Evolutionary conservation across 192 early-diverging fungal species (phyloP), one percentile per base, ranked within the genome.

Genomic region (Physocladia obscura): DNA sequence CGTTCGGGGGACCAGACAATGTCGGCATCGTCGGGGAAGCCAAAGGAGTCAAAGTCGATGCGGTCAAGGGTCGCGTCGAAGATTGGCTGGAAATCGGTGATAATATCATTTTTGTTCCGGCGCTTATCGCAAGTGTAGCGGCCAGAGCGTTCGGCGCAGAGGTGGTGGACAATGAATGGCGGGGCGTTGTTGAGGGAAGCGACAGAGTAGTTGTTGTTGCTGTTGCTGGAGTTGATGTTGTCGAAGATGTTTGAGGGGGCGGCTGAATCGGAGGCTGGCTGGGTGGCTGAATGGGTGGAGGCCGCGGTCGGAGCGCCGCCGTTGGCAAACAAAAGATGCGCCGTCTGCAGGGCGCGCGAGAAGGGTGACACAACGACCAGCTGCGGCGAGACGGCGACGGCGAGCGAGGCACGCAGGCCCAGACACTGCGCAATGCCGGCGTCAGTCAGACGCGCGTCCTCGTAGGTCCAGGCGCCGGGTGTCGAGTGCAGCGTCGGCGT

Each of bases 291-390:
- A n/a, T n/a, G n/a, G n/a, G n/a, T n/a, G n/a, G n/a, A n/a, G n/a
- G n/a, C n/a, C n/a, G n/a, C n/a, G n/a, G n/a, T n/a, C n/a, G n/a
- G n/a, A 11, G 24, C 26, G 15, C 26, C n/a, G 15, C n/a, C 6
- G 52, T 22, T 22, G 52, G 11, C 52, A 54, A 54, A 54, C 15
- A 54, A 8, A 8, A 54, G 5, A 22, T 54, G 52, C 15, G 52
- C 52, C 15, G 52, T 54, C 24, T 54, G 52, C 52, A 54, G 24
- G 6, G 52, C 26, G 52, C 52, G 52, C 52, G 52, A 22, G 52
- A 54, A 54, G 11, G 52, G 52, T 6, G n/a, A 22, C 15, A 54
- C 52, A 27, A 54, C 52, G 52, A 54, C 52, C 5, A 54, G 52
- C 52, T 54, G 52, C 6, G 52, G 52, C 6, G 5, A 22, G 26